Base-by-base conservation (phyloP, 306 rosid genomes). In the Carpinus fangiana region DNA sequence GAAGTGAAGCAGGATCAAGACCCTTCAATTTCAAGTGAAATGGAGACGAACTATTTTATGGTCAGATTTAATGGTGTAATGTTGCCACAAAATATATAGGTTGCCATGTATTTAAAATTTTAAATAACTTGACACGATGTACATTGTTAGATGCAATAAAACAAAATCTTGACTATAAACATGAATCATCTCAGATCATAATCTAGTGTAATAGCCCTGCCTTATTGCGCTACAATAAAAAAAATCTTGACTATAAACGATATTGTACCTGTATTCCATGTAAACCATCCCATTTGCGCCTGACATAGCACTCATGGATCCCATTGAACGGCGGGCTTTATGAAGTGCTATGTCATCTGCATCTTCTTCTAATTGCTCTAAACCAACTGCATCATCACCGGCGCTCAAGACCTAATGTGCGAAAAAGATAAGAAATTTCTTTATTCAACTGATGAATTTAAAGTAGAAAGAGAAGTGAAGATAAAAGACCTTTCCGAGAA, bases 251-350 rank as follows among this genome's bases (percentile, higher is more conserved):
- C 26, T 23, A 23, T 23, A 23, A 23, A 23, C 26, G 70, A 50
- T 20, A 77, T 60, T 78, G 18, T 45, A 92, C 98, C 98, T 87
- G 88, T 90, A 94, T 65, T 94, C 98, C 98, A 94, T 92, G 85
- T 94, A 94, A 74, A 88, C 88, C 92, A 86, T 89, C 76, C 98
- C 97, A 65, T 91, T 88, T 50, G 98, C 97, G 64, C 98, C 98
- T 4, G 98, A 95, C 97, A 95, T 89, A 13, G 91, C 92, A 68
- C 97, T 94, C 98, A 94, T 89, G 41, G 98, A 89, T 81, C 89
- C 97, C 65, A 78, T 83, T 36, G 75, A 85, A 23, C 95, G 97
- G 16, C 95, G 97, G 45, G 91, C 89, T 75, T 79, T 82, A 70
- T 77, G 81, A 52, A 92, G 95, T 12, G 98, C 93, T 78, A 95